These are phyloP conservation scores for Grifola frondosa DNA, from an alignment of 1,284 basidiomycete species.

Conservation along the genomic window DNA sequence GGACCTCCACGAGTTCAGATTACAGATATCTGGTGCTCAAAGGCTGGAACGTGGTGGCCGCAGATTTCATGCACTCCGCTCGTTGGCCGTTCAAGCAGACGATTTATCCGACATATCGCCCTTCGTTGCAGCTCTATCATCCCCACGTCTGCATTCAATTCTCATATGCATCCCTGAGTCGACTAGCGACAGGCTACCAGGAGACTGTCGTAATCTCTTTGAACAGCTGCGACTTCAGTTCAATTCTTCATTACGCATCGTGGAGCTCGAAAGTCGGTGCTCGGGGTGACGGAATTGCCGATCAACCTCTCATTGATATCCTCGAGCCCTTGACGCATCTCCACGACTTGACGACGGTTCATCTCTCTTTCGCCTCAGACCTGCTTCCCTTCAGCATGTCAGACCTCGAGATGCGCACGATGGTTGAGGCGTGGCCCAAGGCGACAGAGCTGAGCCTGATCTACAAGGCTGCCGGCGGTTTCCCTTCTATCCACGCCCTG, in stretches of 20 bases:
- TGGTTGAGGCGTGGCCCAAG: constrained; percentile 15
- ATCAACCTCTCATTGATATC: constrained; percentile 6
- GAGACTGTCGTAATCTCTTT: constrained; percentile 8
- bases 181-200: not conserved
- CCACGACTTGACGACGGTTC: constrained; percentile 11
- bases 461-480: constrained; percentile 1
- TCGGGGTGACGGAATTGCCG: not conserved
- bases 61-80: too few species aligned
- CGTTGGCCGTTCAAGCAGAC: not conserved
- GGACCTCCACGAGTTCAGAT: constrained; percentile 6
- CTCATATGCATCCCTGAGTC: constrained; percentile 11
- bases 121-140: constrained; percentile 11
- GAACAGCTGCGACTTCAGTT: constrained; percentile 10
- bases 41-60: too few species aligned
- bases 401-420: constrained; percentile 8
- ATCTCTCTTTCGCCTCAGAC: constrained; percentile 7
- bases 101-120: constrained; percentile 10
- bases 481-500: constrained; percentile 8
- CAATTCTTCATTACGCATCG: constrained; percentile 1
- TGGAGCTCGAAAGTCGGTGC: constrained; percentile 8
- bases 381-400: constrained; percentile 6
- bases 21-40: constrained; percentile 7
- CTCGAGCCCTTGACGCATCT: constrained; percentile 13
- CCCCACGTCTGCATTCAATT: constrained; percentile 5
- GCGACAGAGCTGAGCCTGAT: constrained; percentile 10